Evolutionary conservation across 305 asterid species (phyloP), one percentile per base, ranked within the genome.

Genomic region (Fraxinus velutina): DNA sequence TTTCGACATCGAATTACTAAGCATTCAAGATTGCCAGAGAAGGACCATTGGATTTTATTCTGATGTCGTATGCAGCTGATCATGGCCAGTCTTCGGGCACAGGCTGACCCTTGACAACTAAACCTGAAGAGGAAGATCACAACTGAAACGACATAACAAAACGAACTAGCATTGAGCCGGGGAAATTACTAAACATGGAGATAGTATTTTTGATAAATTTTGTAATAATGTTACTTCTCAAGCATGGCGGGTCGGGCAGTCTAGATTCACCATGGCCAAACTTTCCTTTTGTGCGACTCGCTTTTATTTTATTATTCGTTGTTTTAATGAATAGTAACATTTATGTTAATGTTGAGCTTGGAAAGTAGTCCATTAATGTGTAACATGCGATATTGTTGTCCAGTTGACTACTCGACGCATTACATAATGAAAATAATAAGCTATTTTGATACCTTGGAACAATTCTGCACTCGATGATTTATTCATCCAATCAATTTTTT

Each of bases 31-130:
- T 81, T 96, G 99, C 89, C 87, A 79, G 13, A 87, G 98, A 86
- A 90, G 98, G 89, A 94, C 98, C 5, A 94, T 96, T 19, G 98
- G 93, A 17, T 96, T 96, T 83, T 94, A 94, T 81, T 96, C 98
- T 8, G 98, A 94, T 86, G 92, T 94, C 83, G 96, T 94, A 75
- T 94, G 99, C 86, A 55, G 78, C 80, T 96, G 89, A 94, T 72
- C 50, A 2, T 72, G 76, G 76, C 15, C 39, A 1, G 42, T 30
- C 75, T 22, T 62, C n/a, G 5, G 71, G 6, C 73, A 13, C 36
- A 4, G 36, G 73, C 37, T 66, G 73, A 66, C 37, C 37, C 37
- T 24, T n/a, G 76, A 72, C 76, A 72, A 1, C 29, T 72, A 32
- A 33, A 72, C 15, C 29, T 72, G 47, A 33, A 33, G 29, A 72